These are phyloP conservation scores for Torrubiella hemipterigena DNA, from an alignment of 2,329 filamentous ascomycete species.

Conservation along the genomic window DNA sequence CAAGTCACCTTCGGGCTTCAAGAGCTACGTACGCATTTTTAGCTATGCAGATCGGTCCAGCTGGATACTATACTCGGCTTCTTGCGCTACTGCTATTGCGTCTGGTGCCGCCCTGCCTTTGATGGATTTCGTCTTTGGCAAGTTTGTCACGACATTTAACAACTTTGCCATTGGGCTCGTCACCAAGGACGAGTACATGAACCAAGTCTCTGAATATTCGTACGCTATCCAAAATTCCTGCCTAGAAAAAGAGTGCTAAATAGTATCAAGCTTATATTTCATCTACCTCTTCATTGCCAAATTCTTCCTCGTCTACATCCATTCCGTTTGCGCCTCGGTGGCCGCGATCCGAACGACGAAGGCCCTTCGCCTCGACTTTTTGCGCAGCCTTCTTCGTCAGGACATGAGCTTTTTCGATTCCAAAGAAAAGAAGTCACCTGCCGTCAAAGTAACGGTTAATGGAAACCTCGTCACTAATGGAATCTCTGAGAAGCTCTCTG, in stretches of 20 bases:
- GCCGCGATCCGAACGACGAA: constrained; percentile 38
- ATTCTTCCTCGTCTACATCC: constrained; percentile 36
- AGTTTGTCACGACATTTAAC: constrained; percentile 22
- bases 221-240: background rate
- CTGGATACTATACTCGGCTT: no score
- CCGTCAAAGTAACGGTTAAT: constrained; percentile 30
- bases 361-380: constrained; percentile 33
- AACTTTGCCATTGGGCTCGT: constrained; percentile 17
- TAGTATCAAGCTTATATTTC: constrained; percentile 46
- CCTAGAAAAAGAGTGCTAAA: no score
- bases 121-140: constrained; percentile 25
- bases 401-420: constrained; percentile 38
- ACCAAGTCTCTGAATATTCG: background rate
- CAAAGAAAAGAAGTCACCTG: constrained; percentile 25
- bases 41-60: no score
- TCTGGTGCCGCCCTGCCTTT: constrained; percentile 25
- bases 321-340: constrained; percentile 32
- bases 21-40: no score
- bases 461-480: constrained; percentile 28
- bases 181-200: constrained; percentile 17
- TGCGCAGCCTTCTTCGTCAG: constrained; percentile 36
- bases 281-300: constrained; percentile 45
- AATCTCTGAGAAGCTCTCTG: constrained; percentile 26
- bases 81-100: constrained; percentile 19
- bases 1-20: no score